Base-by-base conservation (phyloP, 139 green algal genomes). In the Eudorina sp. region DNA sequence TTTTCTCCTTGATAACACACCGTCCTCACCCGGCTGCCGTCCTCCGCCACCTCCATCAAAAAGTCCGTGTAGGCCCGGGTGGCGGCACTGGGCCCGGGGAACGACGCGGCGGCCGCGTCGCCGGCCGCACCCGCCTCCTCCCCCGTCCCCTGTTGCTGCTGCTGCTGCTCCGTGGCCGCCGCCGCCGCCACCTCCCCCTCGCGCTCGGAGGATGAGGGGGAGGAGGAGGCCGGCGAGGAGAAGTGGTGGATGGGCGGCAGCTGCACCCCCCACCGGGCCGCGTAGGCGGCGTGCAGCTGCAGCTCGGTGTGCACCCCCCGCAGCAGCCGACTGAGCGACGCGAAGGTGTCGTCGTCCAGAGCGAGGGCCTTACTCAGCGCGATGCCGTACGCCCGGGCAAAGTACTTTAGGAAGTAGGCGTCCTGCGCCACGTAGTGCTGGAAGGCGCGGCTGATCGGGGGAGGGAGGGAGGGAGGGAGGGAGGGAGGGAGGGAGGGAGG, bases 21-120 rank as follows among this genome's bases (percentile, higher is more conserved):
- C 53, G 4, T 25, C 2, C 79, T 2, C 83, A 85, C 84, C 60
- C 58, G 90, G 83, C 88, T 92, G 11, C 25, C 79, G 70, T 90
- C 84, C 5, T 91, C 38, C 11, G 92, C 94, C 78, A 96, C 84
- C 23, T 89, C 66, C 64, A 94, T 88, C 48, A 98, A 29, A n/a
- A 95, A 97, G 66, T 95, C 85, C 2, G 90, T 93, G 77, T 98
- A 98, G 0, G 91, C 91, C 4, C 13, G 40, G 0, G 94, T 97
- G 23, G 95, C 92, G 18, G 90, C 29, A 31, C 64, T 88, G 14
- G 94, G 85, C 34, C 40, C 25, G 1, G 31, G 34, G 51, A 34
- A 51, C 13, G 11, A n/a, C n/a, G n/a, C n/a, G n/a, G n/a, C n/a
- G n/a, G n/a, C n/a, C n/a, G n/a, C n/a, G n/a, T n/a, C n/a, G n/a